Base-by-base conservation (phyloP, 2,329 filamentous ascomycete genomes). In the Xylaria sp. region DNA sequence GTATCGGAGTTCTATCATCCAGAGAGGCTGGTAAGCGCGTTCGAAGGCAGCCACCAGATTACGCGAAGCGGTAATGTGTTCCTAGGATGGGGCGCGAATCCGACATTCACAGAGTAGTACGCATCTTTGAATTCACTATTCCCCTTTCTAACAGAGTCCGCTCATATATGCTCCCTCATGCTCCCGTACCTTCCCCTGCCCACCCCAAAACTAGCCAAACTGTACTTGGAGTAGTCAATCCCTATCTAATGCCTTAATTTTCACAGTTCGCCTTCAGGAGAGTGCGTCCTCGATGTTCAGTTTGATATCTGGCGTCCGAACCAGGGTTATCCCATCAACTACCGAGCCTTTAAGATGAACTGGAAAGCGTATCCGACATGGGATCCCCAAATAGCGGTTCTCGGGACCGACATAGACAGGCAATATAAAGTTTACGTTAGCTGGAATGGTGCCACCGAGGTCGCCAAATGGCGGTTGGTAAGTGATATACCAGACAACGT, bases 71-170 rank as follows among this genome's bases (percentile, higher is more conserved):
- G 66, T 25, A 65, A 72, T 71, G 74, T 76, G 9, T 71, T 81
- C 10, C 64, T 81, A 60, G 78, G 76, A 47, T 81, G 80, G 69
- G 80, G 80, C 6, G 75, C 75, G 5, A 78, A 78, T 55, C 71
- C 79, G 4, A 73, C 72, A n/a, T 73, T 81, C 60, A 80, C 80
- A 27, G 79, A 81, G 60, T 78, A 76, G 55, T 58, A 21, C 23
- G 37, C 35, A 57, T 42, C 27, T 57, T 18, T 2, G 5, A 55
- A 25, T 27, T 21, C 4, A 10, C 21, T 40, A 16, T 18, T 42
- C 5, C 3, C 21, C 5, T 1, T 27, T 13, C 23, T 13, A 16
- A 6, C 9, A 16, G 13, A 21, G n/a, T 8, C 21, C 13, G 2
- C n/a, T 54, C 18, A 4, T 18, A 4, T 18, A 18, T 5, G 2